Percentiles rank a stretch among this genome's conserved stretches.
Evolutionary conservation across 192 early-diverging fungal genomes (phyloP).

Genomic region (Linnemannia elongata): DNA sequence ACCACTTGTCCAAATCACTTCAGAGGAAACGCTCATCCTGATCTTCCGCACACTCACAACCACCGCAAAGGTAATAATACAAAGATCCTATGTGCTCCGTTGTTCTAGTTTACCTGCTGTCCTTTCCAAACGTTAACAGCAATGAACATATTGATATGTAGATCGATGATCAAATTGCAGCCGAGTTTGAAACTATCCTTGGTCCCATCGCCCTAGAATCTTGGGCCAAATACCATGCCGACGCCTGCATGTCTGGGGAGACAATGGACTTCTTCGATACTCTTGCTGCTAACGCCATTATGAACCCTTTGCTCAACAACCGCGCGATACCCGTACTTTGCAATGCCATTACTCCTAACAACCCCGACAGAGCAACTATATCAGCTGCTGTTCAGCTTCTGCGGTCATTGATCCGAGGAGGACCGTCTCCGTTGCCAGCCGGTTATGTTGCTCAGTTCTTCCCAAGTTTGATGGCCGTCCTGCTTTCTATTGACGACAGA

Average conservation of each 20-base stretch:
- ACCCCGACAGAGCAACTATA: conserved; percentile 19
- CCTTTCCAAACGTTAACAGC: background rate
- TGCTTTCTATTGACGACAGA: conserved; percentile 74
- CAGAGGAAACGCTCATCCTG: conserved; percentile 74
- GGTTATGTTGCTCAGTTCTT: conserved; percentile 81
- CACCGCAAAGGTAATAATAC: conserved; percentile 65
- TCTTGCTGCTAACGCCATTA: conserved; percentile 74
- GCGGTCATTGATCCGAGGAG: conserved; percentile 74
- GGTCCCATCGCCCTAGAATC: conserved; percentile 78
- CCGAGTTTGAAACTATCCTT: conserved; percentile 77
- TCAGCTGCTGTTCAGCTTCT: conserved; percentile 80
- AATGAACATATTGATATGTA: conserved; percentile 8
- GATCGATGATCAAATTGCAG: conserved; percentile 77
- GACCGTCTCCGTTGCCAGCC: conserved; percentile 79
- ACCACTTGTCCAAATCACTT: conserved; percentile 61
- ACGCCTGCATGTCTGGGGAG: conserved; percentile 77
- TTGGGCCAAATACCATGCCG: conserved; percentile 81
- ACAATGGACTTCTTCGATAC: conserved; percentile 82
- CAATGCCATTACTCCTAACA: background rate
- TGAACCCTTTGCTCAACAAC: conserved; percentile 73
- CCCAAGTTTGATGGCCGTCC: conserved; percentile 80
- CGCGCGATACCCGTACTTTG: conserved; percentile 79
- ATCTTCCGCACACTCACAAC: conserved; percentile 73
- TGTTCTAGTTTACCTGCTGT: background rate
- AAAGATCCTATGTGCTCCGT: background rate